These are phyloP conservation scores for Petrea volubilis DNA, from an alignment of 257 asterid species.

Conservation along the genomic window DNA sequence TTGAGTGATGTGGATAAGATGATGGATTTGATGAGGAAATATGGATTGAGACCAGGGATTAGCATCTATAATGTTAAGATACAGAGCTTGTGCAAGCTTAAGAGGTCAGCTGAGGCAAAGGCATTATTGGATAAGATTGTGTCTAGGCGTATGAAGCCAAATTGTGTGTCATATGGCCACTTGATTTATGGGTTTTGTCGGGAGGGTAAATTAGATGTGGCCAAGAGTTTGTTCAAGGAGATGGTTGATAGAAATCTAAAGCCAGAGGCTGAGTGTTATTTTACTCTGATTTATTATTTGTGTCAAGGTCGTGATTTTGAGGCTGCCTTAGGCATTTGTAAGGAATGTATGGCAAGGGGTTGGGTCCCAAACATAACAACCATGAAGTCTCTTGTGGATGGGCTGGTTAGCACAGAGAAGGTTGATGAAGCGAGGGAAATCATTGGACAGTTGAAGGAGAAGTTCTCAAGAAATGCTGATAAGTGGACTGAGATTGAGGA, in stretches of 20 bases:
- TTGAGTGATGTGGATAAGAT: conserved; percentile 68
- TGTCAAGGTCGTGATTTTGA: conserved; percentile 62
- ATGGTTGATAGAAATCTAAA: conserved; percentile 46
- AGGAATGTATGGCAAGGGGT: conserved; percentile 49
- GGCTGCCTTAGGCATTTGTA: conserved; percentile 55
- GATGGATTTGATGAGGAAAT: conserved; percentile 54
- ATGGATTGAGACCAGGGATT: conserved; percentile 41
- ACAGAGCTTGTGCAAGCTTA: conserved; percentile 77
- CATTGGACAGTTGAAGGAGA: conserved; percentile 67
- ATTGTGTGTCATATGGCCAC: conserved; percentile 47
- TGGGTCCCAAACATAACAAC: conserved; percentile 77
- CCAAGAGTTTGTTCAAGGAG: conserved; percentile 57
- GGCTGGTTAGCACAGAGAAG: conserved; percentile 61
- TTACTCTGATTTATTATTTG: conserved; percentile 57
- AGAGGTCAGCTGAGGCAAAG: conserved; percentile 62
- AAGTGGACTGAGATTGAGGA: conserved; percentile 84
- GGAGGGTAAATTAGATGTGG: conserved; percentile 69
- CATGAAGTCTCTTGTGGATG: conserved; percentile 81
- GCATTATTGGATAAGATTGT: conserved; percentile 60
- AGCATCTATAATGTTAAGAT: conserved; percentile 61
- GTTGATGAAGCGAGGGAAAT: conserved; percentile 75
- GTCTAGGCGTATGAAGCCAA: conserved; percentile 52
- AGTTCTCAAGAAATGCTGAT: conserved; percentile 59
- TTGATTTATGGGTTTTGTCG: conserved; percentile 71
- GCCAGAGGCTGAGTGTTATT: conserved; percentile 59